Evolutionary conservation across 768 basidiomycete species (phyloP), one percentile per base, ranked within the genome.

Genomic region (Goffeauzyma gilvescens): DNA sequence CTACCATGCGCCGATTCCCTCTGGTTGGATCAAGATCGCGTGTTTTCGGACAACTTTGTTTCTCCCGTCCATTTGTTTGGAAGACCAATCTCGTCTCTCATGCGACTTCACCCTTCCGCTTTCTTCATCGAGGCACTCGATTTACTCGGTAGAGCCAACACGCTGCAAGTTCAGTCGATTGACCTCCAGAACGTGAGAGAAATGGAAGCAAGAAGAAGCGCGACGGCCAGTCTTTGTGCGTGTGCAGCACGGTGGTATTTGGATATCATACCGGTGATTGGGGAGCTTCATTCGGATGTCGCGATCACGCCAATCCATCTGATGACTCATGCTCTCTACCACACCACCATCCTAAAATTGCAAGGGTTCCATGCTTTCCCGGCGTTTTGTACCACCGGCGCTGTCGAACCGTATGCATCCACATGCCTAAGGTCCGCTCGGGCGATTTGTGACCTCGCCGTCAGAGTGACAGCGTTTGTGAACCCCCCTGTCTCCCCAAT

Each of bases 351-450:
- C 0, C 50, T 62, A 31, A 60, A 60, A 41, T 47, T 62, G 23
- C 58, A 58, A 26, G 58, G 55, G 3, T 58, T 58, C 42, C 54
- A 62, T 37, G 58, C 57, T n/a, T 62, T 50, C 38, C 60, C 60
- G 0, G 55, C 58, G 30, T 31, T 55, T 6, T 35, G 37, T 10
- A 51, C 55, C 8, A 55, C 53, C 28, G 50, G 57, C 22, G 50
- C 56, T 17, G 37, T 54, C 24, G 60, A 62, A 41, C 60, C 60
- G 13, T 57, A 53, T 36, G 51, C 50, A 1, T 49, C 54, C 6
- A 53, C 51, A 2, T 62, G 60, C 30, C 43, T 62, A 5, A 31
- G 28, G 5, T 53, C 60, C 2, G 51, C 53, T 2, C 42, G 48
- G 12, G 44, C 53, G 2, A 49, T 62, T 5, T 35, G 56, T 46